phyloP scores from a whole-genome alignment of 1,139 yeast genomes.

The Geotrichum phurueaensis region DNA sequence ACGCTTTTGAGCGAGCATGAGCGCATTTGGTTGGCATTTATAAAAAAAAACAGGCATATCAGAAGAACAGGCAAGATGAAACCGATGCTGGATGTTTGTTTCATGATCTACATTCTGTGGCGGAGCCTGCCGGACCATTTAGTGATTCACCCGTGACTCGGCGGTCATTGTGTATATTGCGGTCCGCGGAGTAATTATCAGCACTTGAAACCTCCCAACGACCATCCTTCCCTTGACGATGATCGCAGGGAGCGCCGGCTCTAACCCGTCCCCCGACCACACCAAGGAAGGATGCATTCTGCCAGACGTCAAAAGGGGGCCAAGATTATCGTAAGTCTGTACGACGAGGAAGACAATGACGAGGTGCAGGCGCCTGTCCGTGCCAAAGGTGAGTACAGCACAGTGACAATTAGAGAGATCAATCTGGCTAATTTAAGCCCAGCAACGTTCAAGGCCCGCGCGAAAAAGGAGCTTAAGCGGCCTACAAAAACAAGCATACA shows the following conservation, averaged over 20 bases:
- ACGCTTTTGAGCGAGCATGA: background rate
- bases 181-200: background rate
- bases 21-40: background rate
- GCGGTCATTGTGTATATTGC: background rate
- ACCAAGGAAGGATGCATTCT: slow-evolving; percentile 3
- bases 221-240: background rate
- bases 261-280: background rate
- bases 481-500: background rate
- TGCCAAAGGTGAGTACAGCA: background rate
- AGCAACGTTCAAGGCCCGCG: slow-evolving; percentile 7
- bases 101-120: background rate
- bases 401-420: background rate
- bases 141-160: background rate
- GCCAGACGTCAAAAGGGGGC: slow-evolving; percentile 10
- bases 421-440: background rate
- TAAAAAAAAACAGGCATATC: background rate
- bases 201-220: background rate
- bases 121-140: no score
- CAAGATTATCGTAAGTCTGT: slow-evolving; percentile 6
- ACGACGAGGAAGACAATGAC: slow-evolving; percentile 4
- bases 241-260: background rate
- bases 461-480: slow-evolving; percentile 4
- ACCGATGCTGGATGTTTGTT: background rate
- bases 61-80: background rate
- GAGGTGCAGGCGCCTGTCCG: background rate